These are phyloP conservation scores for Hysterium pulicare DNA, from an alignment of 2,329 filamentous ascomycete genomes.

Conservation along the genomic window DNA sequence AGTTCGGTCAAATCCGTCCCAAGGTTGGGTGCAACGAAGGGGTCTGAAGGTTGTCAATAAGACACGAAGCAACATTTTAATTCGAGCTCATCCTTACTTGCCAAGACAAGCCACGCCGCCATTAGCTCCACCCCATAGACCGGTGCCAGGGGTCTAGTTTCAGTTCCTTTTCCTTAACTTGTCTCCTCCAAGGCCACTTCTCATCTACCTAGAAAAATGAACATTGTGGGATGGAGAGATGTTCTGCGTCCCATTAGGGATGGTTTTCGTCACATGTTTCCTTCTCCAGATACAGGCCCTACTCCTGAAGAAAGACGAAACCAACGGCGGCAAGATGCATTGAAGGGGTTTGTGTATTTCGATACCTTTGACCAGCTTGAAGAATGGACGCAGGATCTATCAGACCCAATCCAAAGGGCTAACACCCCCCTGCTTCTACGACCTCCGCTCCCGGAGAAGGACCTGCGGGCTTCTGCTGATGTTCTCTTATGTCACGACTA, in stretches of 20 bases:
- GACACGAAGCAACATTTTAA: conserved; percentile 1
- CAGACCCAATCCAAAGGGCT: conserved; percentile 35
- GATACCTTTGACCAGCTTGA: conserved; percentile 40
- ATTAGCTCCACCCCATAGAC: background rate
- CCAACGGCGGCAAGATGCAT: conserved; percentile 26
- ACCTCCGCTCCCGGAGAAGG: background rate
- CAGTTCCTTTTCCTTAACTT: background rate
- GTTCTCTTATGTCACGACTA: conserved; percentile 40
- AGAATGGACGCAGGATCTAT: conserved; percentile 26
- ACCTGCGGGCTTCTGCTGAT: conserved; percentile 13
- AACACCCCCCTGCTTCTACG: conserved; percentile 37
- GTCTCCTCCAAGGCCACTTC: too few relatives aligned
- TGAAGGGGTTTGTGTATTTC: conserved; percentile 42
- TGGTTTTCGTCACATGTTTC: conserved; percentile 36
- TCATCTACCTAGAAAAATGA: too few relatives aligned
- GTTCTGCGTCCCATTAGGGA: conserved; percentile 39
- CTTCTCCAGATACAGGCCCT: conserved; percentile 30
- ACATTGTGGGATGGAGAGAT: conserved; percentile 34
- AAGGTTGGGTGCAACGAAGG: conserved; percentile 6
- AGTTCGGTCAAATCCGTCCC: conserved; percentile 14
- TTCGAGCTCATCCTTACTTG: background rate
- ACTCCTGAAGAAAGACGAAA: conserved; percentile 30
- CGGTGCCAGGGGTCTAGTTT: background rate
- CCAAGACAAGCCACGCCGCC: conserved; percentile 1
- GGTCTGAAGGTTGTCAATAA: background rate